Evolutionary conservation across 768 basidiomycete genomes (phyloP), one percentile per base, ranked within the genome.

Genomic region (Lepiota subincarnata): DNA sequence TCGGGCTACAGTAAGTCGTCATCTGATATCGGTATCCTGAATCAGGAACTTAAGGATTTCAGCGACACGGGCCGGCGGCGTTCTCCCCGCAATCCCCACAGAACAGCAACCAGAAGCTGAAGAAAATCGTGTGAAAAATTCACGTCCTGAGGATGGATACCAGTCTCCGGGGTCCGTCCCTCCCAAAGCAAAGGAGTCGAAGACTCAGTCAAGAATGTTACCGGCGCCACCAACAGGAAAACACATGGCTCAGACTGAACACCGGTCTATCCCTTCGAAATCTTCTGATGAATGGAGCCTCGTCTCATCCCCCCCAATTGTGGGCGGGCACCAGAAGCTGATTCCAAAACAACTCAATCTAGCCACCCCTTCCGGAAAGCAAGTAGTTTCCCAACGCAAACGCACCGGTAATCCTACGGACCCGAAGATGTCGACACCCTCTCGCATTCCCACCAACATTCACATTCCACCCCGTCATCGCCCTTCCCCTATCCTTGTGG

Each of bases 1-100:
- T 45, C 20, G 36, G 24, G 37, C 20, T 56, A 57, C 24, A 54
- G 59, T 60, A 28, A 59, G 53, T 26, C 14, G 35, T 20, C 19
- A 20, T 41, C 39, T 26, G 16, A 24, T 22, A 28, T 47, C 8
- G 26, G 31, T 40, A 31, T 34, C 18, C 31, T 12, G 16, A 19
- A 18, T 28, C 37, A 46, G 14, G 26, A n/a, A 47, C 43, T 40
- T 18, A 52, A 38, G 3, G 18, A n/a, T 12, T 14, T 31, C 36
- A 53, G 52, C 22, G 24, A 22, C 52, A 18, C 52, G 52, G 8
- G 44, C 26, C 16, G 43, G 36, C 10, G n/a, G 19, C 14, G 22
- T 47, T 18, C 36, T 39, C n/a, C 42, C 51, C 22, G 6, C 26
- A 8, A 16, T 36, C 3, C 35, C 20, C 14, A 18, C 19, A 10